Evolutionary conservation across 345 rosid species (phyloP), one percentile per base, ranked within the genome.

Genomic region (Psidium guajava): DNA sequence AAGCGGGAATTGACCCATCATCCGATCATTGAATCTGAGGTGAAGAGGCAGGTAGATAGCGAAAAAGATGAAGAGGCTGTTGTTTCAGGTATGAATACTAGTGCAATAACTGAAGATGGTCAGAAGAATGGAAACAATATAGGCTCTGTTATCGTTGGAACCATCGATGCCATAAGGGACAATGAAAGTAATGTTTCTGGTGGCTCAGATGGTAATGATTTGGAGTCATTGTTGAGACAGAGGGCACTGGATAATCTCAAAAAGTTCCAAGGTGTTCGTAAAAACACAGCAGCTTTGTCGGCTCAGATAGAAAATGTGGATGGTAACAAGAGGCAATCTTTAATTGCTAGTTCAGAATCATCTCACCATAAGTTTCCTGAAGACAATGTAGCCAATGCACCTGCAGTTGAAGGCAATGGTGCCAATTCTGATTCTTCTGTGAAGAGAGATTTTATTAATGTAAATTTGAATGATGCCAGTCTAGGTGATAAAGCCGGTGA

Each of bases 181-280:
- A 84, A 85, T 77, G 88, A 80, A 21, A 88, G 64, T 82, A 86
- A 86, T 85, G 87, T 51, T 87, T 86, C 88, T 81, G 73, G 75
- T 83, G 77, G 84, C 86, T 47, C 84, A 82, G 86, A 82, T 64
- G 87, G 85, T 86, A 90, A 91, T 69, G 91, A 94, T 88, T 81
- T 95, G 81, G 98, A 95, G 94, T 86, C 91, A 21, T 86, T 91
- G 88, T 90, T 95, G 86, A 92, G 96, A 88, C 86, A 90, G 84
- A 93, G 88, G 90, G 99, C 99, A 24, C 84, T 97, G 86, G 97
- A 94, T 90, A 97, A 95, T 86, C 89, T 94, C 4, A 94, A 87
- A 89, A 92, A 88, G 87, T 94, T 94, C 83, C 93, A 94, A 50
- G 94, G 92, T 51, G 88, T 86, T 18, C 24, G 12, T 64, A 89